Evolutionary conservation across 495 filamentous ascomycete genomes (phyloP), one percentile per base, ranked within the genome.

Genomic region (Penicillium paxilli): DNA sequence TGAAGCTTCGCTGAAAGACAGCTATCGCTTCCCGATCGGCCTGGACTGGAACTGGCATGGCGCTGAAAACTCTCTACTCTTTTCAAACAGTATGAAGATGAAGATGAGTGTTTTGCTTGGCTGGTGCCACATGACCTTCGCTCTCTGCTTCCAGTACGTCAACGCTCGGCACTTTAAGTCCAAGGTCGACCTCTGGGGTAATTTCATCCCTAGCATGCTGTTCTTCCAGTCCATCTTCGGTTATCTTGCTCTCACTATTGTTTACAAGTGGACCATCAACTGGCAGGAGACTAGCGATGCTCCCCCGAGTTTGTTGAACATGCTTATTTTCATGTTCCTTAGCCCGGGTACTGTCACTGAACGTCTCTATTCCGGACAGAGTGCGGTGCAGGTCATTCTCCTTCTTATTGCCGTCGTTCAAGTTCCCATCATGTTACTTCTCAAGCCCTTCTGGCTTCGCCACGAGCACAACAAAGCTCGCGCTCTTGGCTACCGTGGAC

Each of bases 271-370:
- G 94, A 85, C 83, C 17, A 80, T 96, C 33, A 87, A 98, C 68
- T 98, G 94, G 94, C 69, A 75, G 54, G 86, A 78, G 20, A 83
- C 68, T n/a, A 71, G 64, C n/a, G 52, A 65, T 22, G 75, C 80
- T 24, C 90, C 95, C 3, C 94, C 94, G 0, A 88, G 91, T 60
- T 77, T 99, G 22, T 75, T 99, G 52, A 99, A 99, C 81, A 96
- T 97, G 92, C 80, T 99, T 59, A 99, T 99, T 66, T 96, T 96
- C 82, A 99, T 99, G 94, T 98, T 99, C 78, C 76, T 99, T 47
- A 83, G 84, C 48, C 94, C 94, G 5, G 90, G 90, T 21, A 87
- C 67, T 0, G 75, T 98, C 42, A 83, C 87, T 38, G 82, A 85
- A 49, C 80, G 75, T 47, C 80, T 99, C 5, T 99, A 94, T 64